Evolutionary conservation across 1,284 basidiomycete genomes (phyloP).

Genomic region (Fereydounia khargensis): DNA sequence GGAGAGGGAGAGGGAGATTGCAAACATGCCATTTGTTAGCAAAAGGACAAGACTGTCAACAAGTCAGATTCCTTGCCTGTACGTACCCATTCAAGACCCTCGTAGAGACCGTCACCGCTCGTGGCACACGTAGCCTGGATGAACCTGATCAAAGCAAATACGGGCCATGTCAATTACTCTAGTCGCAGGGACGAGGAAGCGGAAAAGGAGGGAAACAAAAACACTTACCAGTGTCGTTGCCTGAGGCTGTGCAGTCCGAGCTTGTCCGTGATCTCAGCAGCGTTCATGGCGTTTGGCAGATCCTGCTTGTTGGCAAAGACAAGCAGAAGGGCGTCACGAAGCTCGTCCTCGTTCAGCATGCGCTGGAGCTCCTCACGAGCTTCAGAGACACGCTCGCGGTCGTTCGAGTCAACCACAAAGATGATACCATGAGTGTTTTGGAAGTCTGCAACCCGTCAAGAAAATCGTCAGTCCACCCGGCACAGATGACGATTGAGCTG

Average conservation of each 20-base stretch:
- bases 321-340: constrained; percentile 94
- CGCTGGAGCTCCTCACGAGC: constrained; percentile 98
- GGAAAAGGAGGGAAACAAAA: neutral
- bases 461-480: no score
- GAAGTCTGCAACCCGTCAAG: constrained; percentile 73
- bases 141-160: constrained; percentile 68
- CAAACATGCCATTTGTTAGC: neutral
- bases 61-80: no score
- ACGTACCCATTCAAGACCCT: constrained; percentile 66
- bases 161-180: no score
- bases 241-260: constrained; percentile 95
- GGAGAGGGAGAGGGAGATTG: neutral
- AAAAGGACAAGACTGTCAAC: constrained; percentile 10
- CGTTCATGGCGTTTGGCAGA: constrained; percentile 97
- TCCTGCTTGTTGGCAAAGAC: constrained; percentile 99
- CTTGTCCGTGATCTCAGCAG: constrained; percentile 99
- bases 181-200: no score
- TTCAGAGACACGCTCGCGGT: constrained; percentile 98
- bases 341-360: constrained; percentile 99
- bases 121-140: constrained; percentile 99
- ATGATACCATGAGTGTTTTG: constrained; percentile 99
- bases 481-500: no score
- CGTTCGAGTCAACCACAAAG: constrained; percentile 99
- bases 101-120: constrained; percentile 97
- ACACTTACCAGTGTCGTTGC: constrained; percentile 66